Conservation (phyloP, 75 land plant species). For the Azolla pinnata region DNA sequence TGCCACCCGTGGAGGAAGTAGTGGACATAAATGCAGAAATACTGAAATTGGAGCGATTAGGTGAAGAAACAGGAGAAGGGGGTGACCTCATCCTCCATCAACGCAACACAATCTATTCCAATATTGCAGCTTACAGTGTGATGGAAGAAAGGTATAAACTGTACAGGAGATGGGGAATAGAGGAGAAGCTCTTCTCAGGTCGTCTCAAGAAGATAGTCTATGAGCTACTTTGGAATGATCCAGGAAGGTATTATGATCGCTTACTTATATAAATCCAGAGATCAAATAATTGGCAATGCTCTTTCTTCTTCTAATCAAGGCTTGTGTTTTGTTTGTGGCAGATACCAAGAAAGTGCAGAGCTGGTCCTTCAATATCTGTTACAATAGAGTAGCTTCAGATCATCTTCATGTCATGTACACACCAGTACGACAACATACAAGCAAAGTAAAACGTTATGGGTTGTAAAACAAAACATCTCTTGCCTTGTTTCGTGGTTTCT, state of each 20-base stretch:
- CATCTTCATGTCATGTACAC: too few species aligned
- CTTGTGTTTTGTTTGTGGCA: neutral
- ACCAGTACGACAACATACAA: too few species aligned
- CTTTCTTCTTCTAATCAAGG: neutral
- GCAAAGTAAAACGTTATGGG: too few species aligned
- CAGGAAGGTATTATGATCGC: constrained; percentile 15
- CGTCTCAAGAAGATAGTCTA: constrained; percentile 26
- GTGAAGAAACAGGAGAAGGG: neutral
- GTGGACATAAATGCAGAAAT: too few species aligned
- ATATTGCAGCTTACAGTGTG: constrained; percentile 19
- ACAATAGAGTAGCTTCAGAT: too few species aligned
- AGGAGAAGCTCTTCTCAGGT: constrained; percentile 6
- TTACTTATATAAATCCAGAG: too few species aligned
- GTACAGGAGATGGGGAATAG: constrained; percentile 23
- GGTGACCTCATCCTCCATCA: constrained; percentile 21
- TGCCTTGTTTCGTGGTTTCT: too few species aligned
- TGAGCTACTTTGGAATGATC: constrained; percentile 29
- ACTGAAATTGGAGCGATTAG: too few species aligned
- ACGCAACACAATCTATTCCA: constrained; percentile 22
- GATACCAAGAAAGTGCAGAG: constrained; percentile 23
- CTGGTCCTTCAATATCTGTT: constrained; percentile 15
- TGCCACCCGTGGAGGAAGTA: too few species aligned
- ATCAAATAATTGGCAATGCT: too few species aligned
- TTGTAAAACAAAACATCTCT: too few species aligned
- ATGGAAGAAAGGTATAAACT: constrained; percentile 20